Conservation (phyloP, 2,329 filamentous ascomycete species). For the Diaporthe longicolla region DNA sequence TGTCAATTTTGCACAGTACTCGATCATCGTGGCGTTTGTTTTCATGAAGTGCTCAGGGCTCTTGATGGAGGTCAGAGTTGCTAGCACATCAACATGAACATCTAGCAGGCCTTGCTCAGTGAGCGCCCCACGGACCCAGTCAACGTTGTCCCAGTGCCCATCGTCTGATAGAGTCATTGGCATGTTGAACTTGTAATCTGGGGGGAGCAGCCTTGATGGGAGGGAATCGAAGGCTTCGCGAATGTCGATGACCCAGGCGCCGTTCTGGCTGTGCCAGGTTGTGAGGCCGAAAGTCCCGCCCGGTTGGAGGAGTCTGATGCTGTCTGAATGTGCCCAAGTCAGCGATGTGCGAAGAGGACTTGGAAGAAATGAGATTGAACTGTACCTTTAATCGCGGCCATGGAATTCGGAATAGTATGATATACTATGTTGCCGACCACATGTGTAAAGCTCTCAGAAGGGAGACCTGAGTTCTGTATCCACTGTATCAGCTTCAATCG, state of each 20-base stretch:
- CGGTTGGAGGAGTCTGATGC: slow-evolving; percentile 56
- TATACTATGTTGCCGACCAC: slow-evolving; percentile 48
- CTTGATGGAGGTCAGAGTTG: slow-evolving; percentile 50
- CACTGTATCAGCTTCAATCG: slow-evolving; percentile 5
- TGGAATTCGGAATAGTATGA: slow-evolving; percentile 48
- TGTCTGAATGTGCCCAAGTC: slow-evolving; percentile 46
- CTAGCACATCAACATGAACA: slow-evolving; percentile 52
- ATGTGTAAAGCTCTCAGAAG: slow-evolving; percentile 46
- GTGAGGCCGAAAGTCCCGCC: slow-evolving; percentile 57
- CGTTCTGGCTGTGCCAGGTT: slow-evolving; percentile 51
- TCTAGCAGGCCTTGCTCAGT: slow-evolving; percentile 54
- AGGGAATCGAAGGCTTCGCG: slow-evolving; percentile 56
- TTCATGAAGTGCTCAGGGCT: slow-evolving; percentile 54
- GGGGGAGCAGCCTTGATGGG: slow-evolving; percentile 57
- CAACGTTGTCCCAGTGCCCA: slow-evolving; percentile 56
- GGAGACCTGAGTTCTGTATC: slow-evolving; percentile 46
- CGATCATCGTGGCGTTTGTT: slow-evolving; percentile 56
- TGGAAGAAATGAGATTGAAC: background rate
- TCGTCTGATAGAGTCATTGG: slow-evolving; percentile 58
- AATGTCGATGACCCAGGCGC: slow-evolving; percentile 56
- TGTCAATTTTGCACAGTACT: slow-evolving; percentile 52
- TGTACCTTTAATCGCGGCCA: slow-evolving; percentile 47
- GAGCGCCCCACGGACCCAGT: slow-evolving; percentile 56
- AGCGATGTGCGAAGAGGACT: background rate
- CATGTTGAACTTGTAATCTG: slow-evolving; percentile 44